Conservation (phyloP, 108 stramenopile species). For the Fistulifera solaris region DNA sequence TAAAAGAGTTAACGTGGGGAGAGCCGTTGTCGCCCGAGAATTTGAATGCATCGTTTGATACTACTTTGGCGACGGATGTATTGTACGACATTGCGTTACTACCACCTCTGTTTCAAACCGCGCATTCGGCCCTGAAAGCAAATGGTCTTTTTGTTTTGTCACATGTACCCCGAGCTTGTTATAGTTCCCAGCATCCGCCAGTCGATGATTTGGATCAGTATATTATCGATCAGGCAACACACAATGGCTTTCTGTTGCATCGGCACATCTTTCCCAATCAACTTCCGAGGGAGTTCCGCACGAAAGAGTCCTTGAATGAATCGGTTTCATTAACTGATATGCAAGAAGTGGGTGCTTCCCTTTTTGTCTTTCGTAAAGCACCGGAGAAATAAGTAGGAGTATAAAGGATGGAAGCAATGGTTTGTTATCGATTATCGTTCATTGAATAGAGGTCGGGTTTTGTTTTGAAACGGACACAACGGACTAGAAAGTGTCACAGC, state of each 20-base stretch:
- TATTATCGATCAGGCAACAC: constrained; percentile 12
- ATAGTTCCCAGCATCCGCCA: neutral
- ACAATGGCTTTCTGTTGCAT: constrained; percentile 7
- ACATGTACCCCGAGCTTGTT: constrained; percentile 60
- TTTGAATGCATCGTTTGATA: constrained; percentile 22
- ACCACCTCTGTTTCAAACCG: constrained; percentile 29
- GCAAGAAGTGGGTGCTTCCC: constrained; percentile 20
- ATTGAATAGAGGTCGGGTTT: too few relatives aligned
- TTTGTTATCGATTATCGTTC: too few relatives aligned
- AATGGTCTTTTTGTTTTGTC: constrained; percentile 41
- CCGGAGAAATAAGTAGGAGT: too few relatives aligned
- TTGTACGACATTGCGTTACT: constrained; percentile 48
- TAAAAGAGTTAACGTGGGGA: constrained; percentile 37
- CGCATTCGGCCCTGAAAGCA: constrained; percentile 4
- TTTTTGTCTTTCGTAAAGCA: constrained; percentile 25
- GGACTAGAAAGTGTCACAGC: too few relatives aligned
- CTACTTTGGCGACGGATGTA: constrained; percentile 58
- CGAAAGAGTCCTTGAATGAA: neutral
- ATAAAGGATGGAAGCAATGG: too few relatives aligned
- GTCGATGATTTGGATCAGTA: constrained; percentile 17
- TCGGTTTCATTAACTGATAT: constrained; percentile 9
- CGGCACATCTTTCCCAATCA: constrained; percentile 9
- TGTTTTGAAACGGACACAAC: too few relatives aligned
- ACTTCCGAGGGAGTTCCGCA: neutral
- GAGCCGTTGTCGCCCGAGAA: neutral